phyloP scores from a whole-genome alignment of 2,329 filamentous ascomycete genomes.

The Paraphaeosphaeria sporulosa region DNA sequence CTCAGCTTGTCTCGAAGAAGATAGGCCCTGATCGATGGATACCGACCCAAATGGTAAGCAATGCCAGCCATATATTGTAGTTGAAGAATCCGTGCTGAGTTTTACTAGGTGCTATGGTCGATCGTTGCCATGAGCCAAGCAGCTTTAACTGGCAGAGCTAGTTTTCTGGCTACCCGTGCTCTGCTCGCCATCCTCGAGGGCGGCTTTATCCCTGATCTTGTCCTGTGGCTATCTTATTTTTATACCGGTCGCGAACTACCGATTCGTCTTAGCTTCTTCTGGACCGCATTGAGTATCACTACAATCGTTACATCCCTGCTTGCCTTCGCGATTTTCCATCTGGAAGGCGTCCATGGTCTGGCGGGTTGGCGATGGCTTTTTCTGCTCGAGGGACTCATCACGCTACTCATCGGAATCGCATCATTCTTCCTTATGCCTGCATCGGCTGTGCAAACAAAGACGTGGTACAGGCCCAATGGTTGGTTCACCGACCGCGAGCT shows the following conservation, averaged over 20 bases:
- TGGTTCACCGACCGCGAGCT: constrained; percentile 72
- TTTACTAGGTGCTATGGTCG: constrained; percentile 10
- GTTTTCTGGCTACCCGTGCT: constrained; percentile 31
- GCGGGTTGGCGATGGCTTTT: constrained; percentile 56
- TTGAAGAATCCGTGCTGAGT: background rate
- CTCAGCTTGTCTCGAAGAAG: constrained; percentile 51
- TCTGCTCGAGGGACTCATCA: constrained; percentile 13
- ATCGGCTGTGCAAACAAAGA: constrained; percentile 56
- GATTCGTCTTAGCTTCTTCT: constrained; percentile 67
- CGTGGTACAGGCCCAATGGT: constrained; percentile 61
- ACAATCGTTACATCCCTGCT: constrained; percentile 56
- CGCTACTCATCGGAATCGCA: constrained; percentile 23
- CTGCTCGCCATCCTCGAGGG: constrained; percentile 63
- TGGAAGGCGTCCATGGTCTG: constrained; percentile 52
- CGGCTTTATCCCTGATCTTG: constrained; percentile 64
- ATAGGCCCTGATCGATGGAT: constrained; percentile 50
- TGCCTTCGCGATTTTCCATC: constrained; percentile 54
- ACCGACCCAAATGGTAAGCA: constrained; percentile 43
- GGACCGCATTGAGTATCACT: constrained; percentile 63
- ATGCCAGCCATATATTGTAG: background rate
- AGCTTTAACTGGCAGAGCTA: constrained; percentile 13
- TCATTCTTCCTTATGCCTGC: constrained; percentile 41
- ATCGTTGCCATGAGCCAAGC: constrained; percentile 19
- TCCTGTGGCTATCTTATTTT: constrained; percentile 74
- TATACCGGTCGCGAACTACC: constrained; percentile 71